phyloP scores from a whole-genome alignment of 768 basidiomycete genomes.

The Tulasnella sp. region DNA sequence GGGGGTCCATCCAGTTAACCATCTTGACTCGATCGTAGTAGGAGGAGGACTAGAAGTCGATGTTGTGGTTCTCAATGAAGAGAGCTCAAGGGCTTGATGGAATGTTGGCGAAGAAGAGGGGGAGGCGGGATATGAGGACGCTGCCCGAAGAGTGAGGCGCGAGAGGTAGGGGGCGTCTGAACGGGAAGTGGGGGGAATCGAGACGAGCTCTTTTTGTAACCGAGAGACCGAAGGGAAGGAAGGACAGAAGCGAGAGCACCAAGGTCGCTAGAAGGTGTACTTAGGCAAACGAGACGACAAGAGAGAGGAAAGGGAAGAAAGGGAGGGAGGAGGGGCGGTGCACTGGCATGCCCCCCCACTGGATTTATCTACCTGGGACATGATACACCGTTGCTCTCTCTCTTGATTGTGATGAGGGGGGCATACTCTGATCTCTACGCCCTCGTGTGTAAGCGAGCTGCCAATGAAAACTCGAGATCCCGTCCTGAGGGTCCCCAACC shows the following conservation, averaged over 20 bases:
- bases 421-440: background rate
- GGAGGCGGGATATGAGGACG: background rate
- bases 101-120: background rate
- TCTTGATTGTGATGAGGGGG: background rate
- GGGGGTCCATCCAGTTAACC: slow-evolving; percentile 14
- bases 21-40: slow-evolving; percentile 5
- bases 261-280: background rate
- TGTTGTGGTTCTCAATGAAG: background rate
- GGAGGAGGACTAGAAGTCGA: background rate
- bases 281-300: background rate
- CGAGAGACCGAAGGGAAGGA: background rate
- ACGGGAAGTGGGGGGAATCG: background rate
- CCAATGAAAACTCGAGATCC: background rate
- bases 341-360: background rate
- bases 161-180: background rate
- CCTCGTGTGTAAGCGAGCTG: background rate
- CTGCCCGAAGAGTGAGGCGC: background rate
- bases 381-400: background rate
- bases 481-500: background rate
- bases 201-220: background rate
- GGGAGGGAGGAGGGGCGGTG: background rate
- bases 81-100: background rate
- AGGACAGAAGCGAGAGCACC: background rate
- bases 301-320: background rate
- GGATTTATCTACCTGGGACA: background rate